Conservation (phyloP, 2,329 filamentous ascomycete genomes). For the Stromatinia cepivora region DNA sequence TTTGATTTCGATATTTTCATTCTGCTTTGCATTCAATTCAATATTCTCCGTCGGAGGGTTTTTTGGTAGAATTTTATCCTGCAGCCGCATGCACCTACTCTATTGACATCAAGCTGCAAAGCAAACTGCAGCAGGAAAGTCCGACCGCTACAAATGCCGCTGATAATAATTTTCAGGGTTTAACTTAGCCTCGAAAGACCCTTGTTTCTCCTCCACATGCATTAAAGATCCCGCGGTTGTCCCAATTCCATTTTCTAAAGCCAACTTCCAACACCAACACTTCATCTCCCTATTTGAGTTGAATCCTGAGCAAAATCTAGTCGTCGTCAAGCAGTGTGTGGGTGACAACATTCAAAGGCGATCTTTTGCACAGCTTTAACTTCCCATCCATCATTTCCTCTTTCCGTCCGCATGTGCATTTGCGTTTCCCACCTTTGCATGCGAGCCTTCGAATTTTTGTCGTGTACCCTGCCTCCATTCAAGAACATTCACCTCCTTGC, state of each 20-base stretch:
- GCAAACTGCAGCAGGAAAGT: conserved; percentile 5
- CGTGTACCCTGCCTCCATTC: conserved; percentile 4
- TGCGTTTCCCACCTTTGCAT: neutral
- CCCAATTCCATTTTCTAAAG: neutral
- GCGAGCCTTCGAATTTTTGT: conserved; percentile 2
- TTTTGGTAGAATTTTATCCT: neutral
- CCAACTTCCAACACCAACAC: conserved; percentile 13
- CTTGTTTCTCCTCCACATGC: conserved; percentile 18
- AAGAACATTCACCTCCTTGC: conserved; percentile 1
- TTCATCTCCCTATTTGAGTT: neutral
- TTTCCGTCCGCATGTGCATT: neutral
- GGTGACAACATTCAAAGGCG: neutral
- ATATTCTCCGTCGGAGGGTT: neutral
- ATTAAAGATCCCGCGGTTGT: neutral
- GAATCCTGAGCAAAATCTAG: neutral
- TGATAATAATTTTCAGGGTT: conserved; percentile 1
- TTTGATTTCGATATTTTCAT: neutral
- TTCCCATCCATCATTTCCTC: conserved; percentile 1
- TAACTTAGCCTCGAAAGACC: conserved; percentile 1
- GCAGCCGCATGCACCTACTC: neutral
- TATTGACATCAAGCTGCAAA: conserved; percentile 5
- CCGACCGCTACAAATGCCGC: conserved; percentile 7
- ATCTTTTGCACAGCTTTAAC: neutral
- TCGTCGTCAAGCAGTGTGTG: neutral
- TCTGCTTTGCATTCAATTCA: neutral